Evolutionary conservation across 331 rosid species (phyloP), one percentile per base, ranked within the genome.

Genomic region (Quercus lobata): DNA sequence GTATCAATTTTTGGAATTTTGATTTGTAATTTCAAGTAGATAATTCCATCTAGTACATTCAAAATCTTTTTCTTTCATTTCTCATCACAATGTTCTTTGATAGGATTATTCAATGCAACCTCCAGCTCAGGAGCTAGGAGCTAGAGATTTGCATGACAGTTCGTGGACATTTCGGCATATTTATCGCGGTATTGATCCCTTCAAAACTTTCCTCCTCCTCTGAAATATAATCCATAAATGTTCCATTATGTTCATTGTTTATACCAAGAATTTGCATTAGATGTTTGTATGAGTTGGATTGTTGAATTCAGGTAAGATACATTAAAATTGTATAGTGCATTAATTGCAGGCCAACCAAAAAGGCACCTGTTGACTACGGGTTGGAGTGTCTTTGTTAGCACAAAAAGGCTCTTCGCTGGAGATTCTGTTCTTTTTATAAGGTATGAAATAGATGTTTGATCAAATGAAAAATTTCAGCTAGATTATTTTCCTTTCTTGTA

Each of bases 81-180:
- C 86, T 89, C 37, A 87, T 65, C 3, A 53, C 24, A 73, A 44
- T 52, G 60, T 55, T 86, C 22, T 77, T 83, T 82, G 16, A 75
- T 85, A 96, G 99, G 98, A 96, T 74, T 96, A 82, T 84, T 88
- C 98, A 29, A 90, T 90, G 98, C 99, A 96, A 92, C 99, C 99
- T 27, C 99, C 99, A 11, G 97, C 97, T 76, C 98, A 96, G 83
- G 99, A 96, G 85, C 82, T 96, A 78, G 82, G 75, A 57, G 97
- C 99, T 80, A 89, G 89, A 88, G 99, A 96, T 89, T 92, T 96
- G 89, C 99, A 93, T 76, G 98, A 93, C 77, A 90, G 22, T 83
- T 81, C 93, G 18, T 96, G 99, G 99, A 93, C 95, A 25, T 96
- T 96, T 88, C 90, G 97, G 71, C 99, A 96, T 86, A 96, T 96